Evolutionary conservation across 2,329 filamentous ascomycete species (phyloP).

Genomic region (Lecanicillium sp.): DNA sequence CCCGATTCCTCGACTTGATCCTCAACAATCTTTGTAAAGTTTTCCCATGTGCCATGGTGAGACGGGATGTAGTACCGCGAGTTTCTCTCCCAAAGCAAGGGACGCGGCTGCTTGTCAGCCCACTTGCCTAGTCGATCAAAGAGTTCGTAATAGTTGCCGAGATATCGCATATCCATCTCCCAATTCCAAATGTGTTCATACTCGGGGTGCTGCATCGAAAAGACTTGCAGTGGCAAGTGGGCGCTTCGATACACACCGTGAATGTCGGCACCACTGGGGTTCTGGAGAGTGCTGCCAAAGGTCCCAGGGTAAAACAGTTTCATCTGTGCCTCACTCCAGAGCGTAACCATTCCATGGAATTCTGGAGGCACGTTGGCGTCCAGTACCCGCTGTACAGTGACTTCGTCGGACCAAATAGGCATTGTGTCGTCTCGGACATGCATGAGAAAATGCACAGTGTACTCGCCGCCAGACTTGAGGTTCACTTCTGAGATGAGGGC

Average conservation of each 20-base stretch:
- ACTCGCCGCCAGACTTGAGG: slow-evolving; percentile 72
- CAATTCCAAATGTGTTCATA: slow-evolving; percentile 65
- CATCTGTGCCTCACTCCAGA: slow-evolving; percentile 86
- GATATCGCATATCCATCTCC: slow-evolving; percentile 61
- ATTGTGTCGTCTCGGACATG: slow-evolving; percentile 75
- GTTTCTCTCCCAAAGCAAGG: slow-evolving; percentile 71
- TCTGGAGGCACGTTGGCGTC: slow-evolving; percentile 59
- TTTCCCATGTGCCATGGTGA: slow-evolving; percentile 62
- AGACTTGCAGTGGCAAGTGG: slow-evolving; percentile 57
- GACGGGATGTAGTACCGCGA: slow-evolving; percentile 69
- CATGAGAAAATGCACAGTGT: slow-evolving; percentile 73
- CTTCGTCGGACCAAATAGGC: slow-evolving; percentile 74
- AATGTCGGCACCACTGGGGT: slow-evolving; percentile 48
- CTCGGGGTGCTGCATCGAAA: slow-evolving; percentile 54
- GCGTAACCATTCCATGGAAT: slow-evolving; percentile 71
- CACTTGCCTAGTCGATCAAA: slow-evolving; percentile 61
- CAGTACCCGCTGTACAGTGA: slow-evolving; percentile 64
- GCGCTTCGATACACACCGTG: slow-evolving; percentile 63
- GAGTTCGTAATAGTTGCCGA: slow-evolving; percentile 64
- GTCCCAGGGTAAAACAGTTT: slow-evolving; percentile 63
- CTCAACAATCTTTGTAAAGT: slow-evolving; percentile 60
- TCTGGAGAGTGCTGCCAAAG: slow-evolving; percentile 61
- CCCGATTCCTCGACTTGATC: slow-evolving; percentile 48
- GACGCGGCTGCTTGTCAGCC: slow-evolving; percentile 59
- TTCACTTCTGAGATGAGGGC: slow-evolving; percentile 73